These are phyloP conservation scores for Pulveroboletus frians DNA, from an alignment of 768 basidiomycete species.

Conservation along the genomic window DNA sequence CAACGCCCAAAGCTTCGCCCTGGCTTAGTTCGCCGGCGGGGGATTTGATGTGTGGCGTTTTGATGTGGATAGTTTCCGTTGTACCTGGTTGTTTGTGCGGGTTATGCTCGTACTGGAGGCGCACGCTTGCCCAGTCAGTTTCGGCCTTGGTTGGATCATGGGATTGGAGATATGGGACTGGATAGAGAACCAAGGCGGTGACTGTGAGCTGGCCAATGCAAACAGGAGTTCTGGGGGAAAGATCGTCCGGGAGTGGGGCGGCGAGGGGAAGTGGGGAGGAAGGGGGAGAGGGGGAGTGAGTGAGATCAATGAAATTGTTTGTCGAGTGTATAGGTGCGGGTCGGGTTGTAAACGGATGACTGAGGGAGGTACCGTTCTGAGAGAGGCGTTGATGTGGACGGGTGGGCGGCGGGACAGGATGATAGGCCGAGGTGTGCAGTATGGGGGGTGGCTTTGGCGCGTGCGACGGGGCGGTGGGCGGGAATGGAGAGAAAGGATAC, in stretches of 20 bases:
- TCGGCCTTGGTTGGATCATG: slow-evolving; percentile 40
- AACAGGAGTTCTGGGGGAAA: slow-evolving; percentile 76
- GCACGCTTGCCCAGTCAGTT: slow-evolving; percentile 63
- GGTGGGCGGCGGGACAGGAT: slow-evolving; percentile 39
- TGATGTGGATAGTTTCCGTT: slow-evolving; percentile 76
- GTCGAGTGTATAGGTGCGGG: slow-evolving; percentile 26
- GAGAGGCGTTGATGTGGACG: slow-evolving; percentile 19
- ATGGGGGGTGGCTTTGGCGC: slow-evolving; percentile 24
- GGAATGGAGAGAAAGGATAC: slow-evolving; percentile 21
- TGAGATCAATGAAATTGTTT: slow-evolving; percentile 72
- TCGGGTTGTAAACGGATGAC: slow-evolving; percentile 14
- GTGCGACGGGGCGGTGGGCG: slow-evolving; percentile 21
- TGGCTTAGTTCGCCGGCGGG: slow-evolving; percentile 48
- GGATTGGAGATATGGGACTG: slow-evolving; percentile 57
- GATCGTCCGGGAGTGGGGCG: slow-evolving; percentile 44
- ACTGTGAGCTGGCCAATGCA: slow-evolving; percentile 85
- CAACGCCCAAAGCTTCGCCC: slow-evolving; percentile 73
- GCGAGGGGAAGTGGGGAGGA: slow-evolving; percentile 33
- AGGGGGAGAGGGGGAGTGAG: slow-evolving; percentile 53
- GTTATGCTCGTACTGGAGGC: slow-evolving; percentile 65
- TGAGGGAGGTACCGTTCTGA: slow-evolving; percentile 23
- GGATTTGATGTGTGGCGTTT: slow-evolving; percentile 50
- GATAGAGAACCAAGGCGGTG: slow-evolving; percentile 83
- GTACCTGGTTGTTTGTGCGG: slow-evolving; percentile 43
- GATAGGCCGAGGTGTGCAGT: slow-evolving; percentile 33